Base-by-base conservation (phyloP, 371 early-diverging fungal species). In the Apophysomyces ossiformis region DNA sequence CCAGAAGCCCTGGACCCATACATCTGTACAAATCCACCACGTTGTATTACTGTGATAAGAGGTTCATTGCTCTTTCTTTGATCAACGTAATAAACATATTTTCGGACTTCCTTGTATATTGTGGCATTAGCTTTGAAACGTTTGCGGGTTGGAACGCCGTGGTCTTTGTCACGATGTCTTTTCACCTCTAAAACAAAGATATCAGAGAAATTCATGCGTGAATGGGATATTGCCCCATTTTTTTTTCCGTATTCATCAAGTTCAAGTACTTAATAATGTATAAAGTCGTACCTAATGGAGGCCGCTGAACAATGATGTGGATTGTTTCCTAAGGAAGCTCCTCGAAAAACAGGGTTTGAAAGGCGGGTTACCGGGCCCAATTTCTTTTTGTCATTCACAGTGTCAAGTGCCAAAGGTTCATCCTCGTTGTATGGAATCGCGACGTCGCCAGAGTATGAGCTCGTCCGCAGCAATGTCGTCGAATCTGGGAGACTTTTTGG, bases 1-100 rank as follows among this genome's bases (percentile, higher is more conserved):
- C 67, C 67, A 18, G 67, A 67, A 6, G 67, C 67, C 47, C 67
- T 61, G 44, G 67, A 12, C 38, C 67, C 62, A 62, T 57, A 57
- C 45, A 67, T 45, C 39, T 58, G 62, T 57, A 67, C 62, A 43
- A 57, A 67, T 41, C 44, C 37, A 43, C 67, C 62, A 26, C 43
- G 3, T 41, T 7, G 16, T 54, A 62, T 67, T 16, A 3, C 7
- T 38, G n/a, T 37, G 35, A 67, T 41, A 36, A 67, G 61, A 43
- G 62, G 56, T 37, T 18, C 60, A 37, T 62, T 67, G 11, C 58
- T 67, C 61, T 13, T 41, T 5, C 4, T 41, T 41, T 41, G 41
- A 5, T 41, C 41, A 41, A 5, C 41, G 6, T 41, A 61, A 16
- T 56, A 60, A 39, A 60, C 60, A 38, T 60, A 60, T 60, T 60